phyloP scores from a whole-genome alignment of 1,139 yeast species.

The Protomyces macrosporus region DNA sequence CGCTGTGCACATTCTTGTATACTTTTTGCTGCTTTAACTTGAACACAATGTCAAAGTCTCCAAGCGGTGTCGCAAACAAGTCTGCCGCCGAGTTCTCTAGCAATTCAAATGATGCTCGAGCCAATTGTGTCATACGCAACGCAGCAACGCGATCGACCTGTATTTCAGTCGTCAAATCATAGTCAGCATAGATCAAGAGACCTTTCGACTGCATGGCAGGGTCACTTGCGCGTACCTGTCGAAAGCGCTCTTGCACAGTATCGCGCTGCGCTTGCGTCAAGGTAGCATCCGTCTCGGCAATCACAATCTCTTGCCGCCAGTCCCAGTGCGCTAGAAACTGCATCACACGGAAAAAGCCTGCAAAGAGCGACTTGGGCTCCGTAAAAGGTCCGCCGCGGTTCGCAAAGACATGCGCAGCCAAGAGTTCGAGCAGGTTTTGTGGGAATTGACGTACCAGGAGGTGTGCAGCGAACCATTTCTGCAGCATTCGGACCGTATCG shows the following conservation, averaged over 20 bases:
- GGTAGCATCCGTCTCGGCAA: constrained; percentile 49
- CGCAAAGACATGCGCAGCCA: constrained; percentile 78
- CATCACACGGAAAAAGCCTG: constrained; percentile 74
- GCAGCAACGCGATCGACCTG: constrained; percentile 69
- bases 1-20: constrained; percentile 34
- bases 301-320: constrained; percentile 83
- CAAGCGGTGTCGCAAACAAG: constrained; percentile 68
- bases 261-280: constrained; percentile 58
- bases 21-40: constrained; percentile 45
- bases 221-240: constrained; percentile 69
- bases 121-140: constrained; percentile 77
- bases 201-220: background rate
- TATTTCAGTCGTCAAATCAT: constrained; percentile 77
- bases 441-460: constrained; percentile 57
- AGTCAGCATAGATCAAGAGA: constrained; percentile 43
- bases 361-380: constrained; percentile 58
- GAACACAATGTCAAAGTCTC: constrained; percentile 77
- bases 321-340: constrained; percentile 78
- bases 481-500: constrained; percentile 75
- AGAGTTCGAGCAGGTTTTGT: constrained; percentile 74
- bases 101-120: constrained; percentile 65
- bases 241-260: constrained; percentile 61
- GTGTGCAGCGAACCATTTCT: constrained; percentile 72
- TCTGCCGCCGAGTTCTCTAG: constrained; percentile 34
- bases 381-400: background rate